Base-by-base conservation (phyloP, 176 grass and related monocot genomes). In the Tillandsia leiboldiana region DNA sequence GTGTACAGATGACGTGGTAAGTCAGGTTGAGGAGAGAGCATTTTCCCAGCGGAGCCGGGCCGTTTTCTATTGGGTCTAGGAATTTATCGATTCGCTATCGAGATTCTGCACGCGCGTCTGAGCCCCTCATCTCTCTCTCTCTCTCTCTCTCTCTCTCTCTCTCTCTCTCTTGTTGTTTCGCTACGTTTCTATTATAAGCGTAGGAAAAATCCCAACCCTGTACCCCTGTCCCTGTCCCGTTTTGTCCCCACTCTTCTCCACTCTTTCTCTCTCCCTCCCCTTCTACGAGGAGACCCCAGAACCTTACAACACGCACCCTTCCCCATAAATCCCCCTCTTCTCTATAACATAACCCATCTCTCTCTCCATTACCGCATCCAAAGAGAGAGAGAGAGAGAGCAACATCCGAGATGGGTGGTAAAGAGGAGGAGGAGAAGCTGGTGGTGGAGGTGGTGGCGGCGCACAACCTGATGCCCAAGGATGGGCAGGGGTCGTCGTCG, bases 381-480 rank as follows among this genome's bases (percentile, higher is more conserved):
- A 42, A 42, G 2, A 33, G 29, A 33, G 29, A 33, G 29, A 33
- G 29, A 33, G 29, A 33, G 33, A 42, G 33, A 42, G 20, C 5
- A 42, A 42, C 33, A 42, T 6, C 3, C 5, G 7, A 7, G 33
- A 42, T 42, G 33, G 22, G 53, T 8, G 13, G 23, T 14, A 53
- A 2, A 26, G 91, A 88, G 92, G 73, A 82, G 8, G 84, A 73
- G 70, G 92, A 96, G 92, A 89, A 80, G 78, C 78, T 96, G 61
- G 92, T 91, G 83, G 92, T 96, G 72, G 92, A 96, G 85, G 88
- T 96, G 69, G 83, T 89, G 50, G 92, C 83, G 69, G 92, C 92
- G 69, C 88, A 91, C 85, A 96, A 91, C 78, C 83, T 96, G 23
- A 91, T 96, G 92, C 92, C 88, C 66, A 96, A 96, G 70, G 88